A percentile compares a stretch with the other conserved stretches of the same genome.
phyloP scores from a whole-genome alignment of 2,329 filamentous ascomycete species.

The Pseudogymnoascus sp. region DNA sequence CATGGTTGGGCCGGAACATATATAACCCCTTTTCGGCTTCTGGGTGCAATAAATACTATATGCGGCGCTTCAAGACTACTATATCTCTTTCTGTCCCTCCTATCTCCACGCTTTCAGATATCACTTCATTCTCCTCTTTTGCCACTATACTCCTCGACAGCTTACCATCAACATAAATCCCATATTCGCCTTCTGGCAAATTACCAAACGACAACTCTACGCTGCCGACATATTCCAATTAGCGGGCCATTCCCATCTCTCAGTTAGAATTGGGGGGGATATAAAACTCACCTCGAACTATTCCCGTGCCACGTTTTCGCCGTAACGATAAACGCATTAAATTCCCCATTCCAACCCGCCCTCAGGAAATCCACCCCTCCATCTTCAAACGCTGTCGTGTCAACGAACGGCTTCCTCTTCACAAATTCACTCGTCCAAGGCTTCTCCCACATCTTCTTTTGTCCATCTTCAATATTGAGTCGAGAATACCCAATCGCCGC shows the following conservation, averaged over 20 bases:
- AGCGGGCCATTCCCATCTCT: background rate
- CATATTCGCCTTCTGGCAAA: background rate
- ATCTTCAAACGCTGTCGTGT: background rate
- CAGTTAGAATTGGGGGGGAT: background rate
- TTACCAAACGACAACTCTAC: background rate
- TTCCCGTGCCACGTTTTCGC: constrained; percentile 7
- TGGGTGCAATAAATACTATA: background rate
- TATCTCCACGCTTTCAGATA: background rate
- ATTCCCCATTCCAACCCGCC: background rate
- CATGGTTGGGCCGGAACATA: no score
- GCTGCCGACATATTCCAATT: background rate
- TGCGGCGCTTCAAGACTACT: background rate
- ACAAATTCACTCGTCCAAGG: constrained; percentile 20
- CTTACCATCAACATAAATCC: background rate
- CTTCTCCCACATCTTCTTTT: constrained; percentile 29
- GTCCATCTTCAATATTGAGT: constrained; percentile 30
- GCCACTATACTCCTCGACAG: background rate
- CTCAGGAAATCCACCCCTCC: constrained; percentile 8
- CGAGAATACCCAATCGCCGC: constrained; percentile 29
- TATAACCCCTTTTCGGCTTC: background rate
- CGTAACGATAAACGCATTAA: constrained; percentile 7
- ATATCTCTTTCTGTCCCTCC: background rate
- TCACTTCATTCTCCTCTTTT: background rate
- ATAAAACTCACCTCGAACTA: background rate
- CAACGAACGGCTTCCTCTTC: constrained; percentile 12